A percentile compares a stretch with the other conserved stretches of the same genome.
These are phyloP conservation scores for Alternaria infectoria DNA, from an alignment of 2,329 filamentous ascomycete species.

Conservation along the genomic window DNA sequence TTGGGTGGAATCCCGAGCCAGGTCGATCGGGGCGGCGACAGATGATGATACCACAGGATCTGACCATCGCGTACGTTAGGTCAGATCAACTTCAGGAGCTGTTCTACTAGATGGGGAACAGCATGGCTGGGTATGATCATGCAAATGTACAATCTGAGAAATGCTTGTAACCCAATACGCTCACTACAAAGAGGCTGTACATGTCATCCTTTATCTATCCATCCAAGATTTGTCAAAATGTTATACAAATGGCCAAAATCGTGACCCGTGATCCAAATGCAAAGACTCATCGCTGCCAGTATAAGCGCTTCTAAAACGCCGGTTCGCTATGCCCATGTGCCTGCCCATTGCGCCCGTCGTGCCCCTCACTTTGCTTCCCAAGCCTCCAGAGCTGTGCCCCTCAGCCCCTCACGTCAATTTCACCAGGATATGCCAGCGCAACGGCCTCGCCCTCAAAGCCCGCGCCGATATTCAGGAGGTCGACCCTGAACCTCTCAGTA, in stretches of 20 bases:
- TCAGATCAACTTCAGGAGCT: too few relatives aligned
- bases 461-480: conserved; percentile 8
- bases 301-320: neutral
- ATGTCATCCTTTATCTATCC: neutral
- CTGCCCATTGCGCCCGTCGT: neutral
- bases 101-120: too few relatives aligned
- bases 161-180: neutral
- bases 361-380: neutral
- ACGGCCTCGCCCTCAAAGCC: conserved; percentile 3
- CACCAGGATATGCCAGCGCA: neutral
- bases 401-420: conserved; percentile 16
- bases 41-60: too few relatives aligned
- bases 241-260: neutral
- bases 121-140: too few relatives aligned
- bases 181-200: neutral
- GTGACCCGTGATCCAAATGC: neutral
- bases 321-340: neutral
- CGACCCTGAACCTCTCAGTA: neutral
- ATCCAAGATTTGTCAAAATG: neutral
- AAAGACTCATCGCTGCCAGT: neutral
- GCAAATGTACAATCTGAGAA: neutral
- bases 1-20: too few relatives aligned
- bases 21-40: too few relatives aligned
- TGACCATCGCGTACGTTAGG: too few relatives aligned
- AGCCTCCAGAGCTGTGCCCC: neutral